phyloP scores from a whole-genome alignment of 345 rosid genomes.

The Rhizophora mangle region DNA sequence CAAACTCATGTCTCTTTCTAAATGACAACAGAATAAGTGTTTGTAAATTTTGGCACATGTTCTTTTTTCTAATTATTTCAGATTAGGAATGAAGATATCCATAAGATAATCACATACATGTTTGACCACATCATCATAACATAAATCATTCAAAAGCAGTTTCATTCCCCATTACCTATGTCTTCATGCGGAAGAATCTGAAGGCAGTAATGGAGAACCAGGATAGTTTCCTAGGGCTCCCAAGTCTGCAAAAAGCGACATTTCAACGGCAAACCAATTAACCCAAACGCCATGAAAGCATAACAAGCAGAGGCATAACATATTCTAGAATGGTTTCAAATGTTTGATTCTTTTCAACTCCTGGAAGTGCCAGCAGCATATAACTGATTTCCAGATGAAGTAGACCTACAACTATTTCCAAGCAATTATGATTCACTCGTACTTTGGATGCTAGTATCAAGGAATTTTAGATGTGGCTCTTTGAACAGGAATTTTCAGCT shows the following conservation, averaged over 20 bases:
- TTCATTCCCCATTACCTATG: conserved; percentile 54
- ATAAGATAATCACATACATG: conserved; percentile 1
- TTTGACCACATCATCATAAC: neutral
- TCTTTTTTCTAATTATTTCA: neutral
- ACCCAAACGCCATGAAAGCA: neutral
- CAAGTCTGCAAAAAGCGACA: conserved; percentile 54
- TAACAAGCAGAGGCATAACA: neutral
- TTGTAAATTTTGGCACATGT: neutral
- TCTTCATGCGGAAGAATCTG: conserved; percentile 88
- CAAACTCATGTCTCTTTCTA: neutral
- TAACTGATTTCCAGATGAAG: too few species aligned
- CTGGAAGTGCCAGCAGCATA: too few species aligned
- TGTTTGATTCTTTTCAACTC: neutral
- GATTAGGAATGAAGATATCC: neutral
- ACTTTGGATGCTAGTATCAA: too few species aligned
- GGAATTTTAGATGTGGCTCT: too few species aligned
- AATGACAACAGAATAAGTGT: neutral
- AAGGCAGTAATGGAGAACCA: conserved; percentile 88
- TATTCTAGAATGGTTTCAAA: neutral
- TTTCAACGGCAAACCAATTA: conserved; percentile 14
- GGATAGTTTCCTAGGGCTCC: conserved; percentile 93
- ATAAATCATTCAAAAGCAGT: conserved; percentile 3
- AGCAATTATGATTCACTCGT: too few species aligned
- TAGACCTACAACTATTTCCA: too few species aligned
- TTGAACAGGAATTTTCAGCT: too few species aligned